These are phyloP conservation scores for Alternaria sp. DNA, from an alignment of 2,329 filamentous ascomycete species.

Conservation along the genomic window DNA sequence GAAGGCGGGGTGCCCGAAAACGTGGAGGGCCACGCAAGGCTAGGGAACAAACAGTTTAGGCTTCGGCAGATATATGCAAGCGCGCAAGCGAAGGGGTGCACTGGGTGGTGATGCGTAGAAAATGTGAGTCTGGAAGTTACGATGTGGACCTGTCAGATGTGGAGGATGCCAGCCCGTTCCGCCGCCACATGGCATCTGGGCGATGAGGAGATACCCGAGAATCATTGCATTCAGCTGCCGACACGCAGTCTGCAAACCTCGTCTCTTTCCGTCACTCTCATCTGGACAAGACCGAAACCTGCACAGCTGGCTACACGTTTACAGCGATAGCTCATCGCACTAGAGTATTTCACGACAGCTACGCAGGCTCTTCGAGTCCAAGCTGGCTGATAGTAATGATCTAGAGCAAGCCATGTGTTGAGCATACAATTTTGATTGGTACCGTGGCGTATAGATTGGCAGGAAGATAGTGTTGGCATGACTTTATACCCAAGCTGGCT, in stretches of 20 bases:
- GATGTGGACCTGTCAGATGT: background rate
- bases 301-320: background rate
- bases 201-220: background rate
- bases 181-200: background rate
- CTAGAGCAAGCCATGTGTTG: background rate
- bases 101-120: background rate
- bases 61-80: background rate
- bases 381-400: background rate
- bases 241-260: background rate
- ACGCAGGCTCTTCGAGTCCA: fast-evolving
- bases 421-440: no score
- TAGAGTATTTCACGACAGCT: background rate
- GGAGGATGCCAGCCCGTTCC: background rate
- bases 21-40: background rate
- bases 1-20: background rate
- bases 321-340: background rate
- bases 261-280: background rate
- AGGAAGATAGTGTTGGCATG: no score
- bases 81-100: background rate
- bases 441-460: no score
- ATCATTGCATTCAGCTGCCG: background rate
- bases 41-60: fast-evolving
- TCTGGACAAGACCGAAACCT: background rate
- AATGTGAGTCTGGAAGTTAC: background rate
- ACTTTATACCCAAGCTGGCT: no score